Evolutionary conservation across 192 early-diverging fungal species (phyloP).

Genomic region (Kickxella alabastrina): DNA sequence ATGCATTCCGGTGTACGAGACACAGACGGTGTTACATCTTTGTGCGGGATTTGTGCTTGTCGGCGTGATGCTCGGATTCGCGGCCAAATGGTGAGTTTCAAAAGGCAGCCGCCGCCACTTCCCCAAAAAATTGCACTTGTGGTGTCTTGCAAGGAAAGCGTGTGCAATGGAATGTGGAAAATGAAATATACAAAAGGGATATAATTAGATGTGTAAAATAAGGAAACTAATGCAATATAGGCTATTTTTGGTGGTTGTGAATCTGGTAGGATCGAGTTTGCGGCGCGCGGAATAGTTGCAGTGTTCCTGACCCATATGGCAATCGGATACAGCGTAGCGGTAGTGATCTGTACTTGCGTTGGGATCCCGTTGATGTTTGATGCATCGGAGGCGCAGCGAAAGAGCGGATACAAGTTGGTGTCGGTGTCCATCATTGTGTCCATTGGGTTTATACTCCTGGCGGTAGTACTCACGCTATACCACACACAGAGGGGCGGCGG

Average conservation of each 20-base stretch:
- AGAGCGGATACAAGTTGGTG: slow-evolving; percentile 42
- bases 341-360: slow-evolving; percentile 25
- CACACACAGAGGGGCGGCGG: slow-evolving; percentile 16
- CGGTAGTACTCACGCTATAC: slow-evolving; percentile 32
- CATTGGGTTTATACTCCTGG: slow-evolving; percentile 21
- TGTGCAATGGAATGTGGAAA: no score
- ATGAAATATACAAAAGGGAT: background rate
- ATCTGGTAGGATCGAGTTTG: slow-evolving; percentile 42
- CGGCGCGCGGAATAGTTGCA: slow-evolving; percentile 15
- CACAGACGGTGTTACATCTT: slow-evolving; percentile 32
- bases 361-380: slow-evolving; percentile 44
- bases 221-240: no score
- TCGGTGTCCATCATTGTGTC: slow-evolving; percentile 29
- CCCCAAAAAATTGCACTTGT: no score
- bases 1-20: slow-evolving; percentile 48
- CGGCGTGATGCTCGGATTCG: slow-evolving; percentile 26
- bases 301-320: slow-evolving; percentile 34
- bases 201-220: no score
- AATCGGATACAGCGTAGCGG: slow-evolving; percentile 19
- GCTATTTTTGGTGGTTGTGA: no score
- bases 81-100: slow-evolving; percentile 26
- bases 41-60: slow-evolving; percentile 26
- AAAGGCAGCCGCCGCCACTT: no score
- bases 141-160: no score
- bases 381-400: slow-evolving; percentile 20